Base-by-base conservation (phyloP, 805 yeast species). In the Spathaspora gorwiae region DNA sequence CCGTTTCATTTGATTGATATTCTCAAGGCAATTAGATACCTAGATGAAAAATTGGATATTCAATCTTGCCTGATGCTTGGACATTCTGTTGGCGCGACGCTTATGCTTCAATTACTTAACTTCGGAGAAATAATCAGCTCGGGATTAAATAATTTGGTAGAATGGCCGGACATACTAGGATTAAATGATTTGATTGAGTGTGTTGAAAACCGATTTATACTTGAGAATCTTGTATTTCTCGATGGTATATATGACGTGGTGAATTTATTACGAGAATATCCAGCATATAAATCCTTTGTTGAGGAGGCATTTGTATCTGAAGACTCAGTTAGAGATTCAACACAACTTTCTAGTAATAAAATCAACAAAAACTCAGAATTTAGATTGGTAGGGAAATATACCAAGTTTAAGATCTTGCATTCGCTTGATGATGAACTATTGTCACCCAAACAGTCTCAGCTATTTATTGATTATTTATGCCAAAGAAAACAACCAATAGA, bases 61-160 rank as follows among this genome's bases (percentile, higher is more conserved):
- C 33, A 30, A 31, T 40, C 49, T 5, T 29, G 60, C n/a, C 62
- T 54, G 56, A 12, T 70, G 0, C 68, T 78, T 9, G 96, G 96
- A 0, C 96, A 88, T 64, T 84, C 94, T 1, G 94, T 81, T 5
- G 96, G 96, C 2, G 87, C 90, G 1, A 80, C 86, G 1, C 56
- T 86, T 39, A 66, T 75, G 5, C 66, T 81, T 32, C 90, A 85
- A 54, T 50, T 76, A n/a, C 51, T 77, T 9, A 64, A 67, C 42
- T 56, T 47, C 42, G 43, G 35, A 13, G 49, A 54, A 29, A 54
- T 65, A 5, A 29, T 63, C 9, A 44, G 39, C 12, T 14, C 10
- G 11, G 66, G 62, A 4, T 34, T 47, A 7, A 35, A 14, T 14
- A 39, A 13, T 38, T 41, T 42, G 39, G 32, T 9, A 2, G 9